Evolutionary conservation across 345 rosid genomes (phyloP), one percentile per base, ranked within the genome.

Genomic region (Litchi chinensis): DNA sequence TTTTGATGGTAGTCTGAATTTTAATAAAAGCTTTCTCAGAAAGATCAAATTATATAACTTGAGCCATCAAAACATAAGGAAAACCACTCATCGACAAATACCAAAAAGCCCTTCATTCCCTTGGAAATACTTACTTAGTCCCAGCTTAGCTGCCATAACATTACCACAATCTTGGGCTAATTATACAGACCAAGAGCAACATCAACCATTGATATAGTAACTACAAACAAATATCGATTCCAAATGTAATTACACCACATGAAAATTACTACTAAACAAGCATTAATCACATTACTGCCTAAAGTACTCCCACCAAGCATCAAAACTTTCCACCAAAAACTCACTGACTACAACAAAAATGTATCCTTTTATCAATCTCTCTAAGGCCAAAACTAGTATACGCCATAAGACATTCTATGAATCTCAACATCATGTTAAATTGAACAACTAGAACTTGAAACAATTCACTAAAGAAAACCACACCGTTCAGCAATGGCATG

Each of bases 401-500:
- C n/a, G 40, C 28, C 16, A 77, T 10, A 6, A 44, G 46, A 10
- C 69, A 50, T 65, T 54, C n/a, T 10, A 18, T 1, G 11, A 8
- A 6, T 22, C 2, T 26, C 65, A 32, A 19, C 5, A 19, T 13
- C 5, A 28, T 26, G 8, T 48, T 50, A 64, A 10, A 65, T 59
- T 48, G 37, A 78, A 12, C 39, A 19, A 59, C 28, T 24, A 78
- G 64, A 26, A 39, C 10, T 19, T 71, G 46, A 10, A 10, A 12
- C n/a, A 8, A 65, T 16, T 21, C 10, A 44, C 3, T 11, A 32
- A 73, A 28, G 11, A 24, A 67, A 68, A 71, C 65, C 24, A 62
- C 81, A 91, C 97, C 98, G 62, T 76, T 93, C 86, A 52, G 84
- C 86, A 75, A 89, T 85, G 56, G 97, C 88, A 18, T 75, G 91